A percentile compares a stretch with the other conserved stretches of the same genome.
These are phyloP conservation scores for Verticillium klebahnii DNA, from an alignment of 2,329 filamentous ascomycete genomes.

Conservation along the genomic window DNA sequence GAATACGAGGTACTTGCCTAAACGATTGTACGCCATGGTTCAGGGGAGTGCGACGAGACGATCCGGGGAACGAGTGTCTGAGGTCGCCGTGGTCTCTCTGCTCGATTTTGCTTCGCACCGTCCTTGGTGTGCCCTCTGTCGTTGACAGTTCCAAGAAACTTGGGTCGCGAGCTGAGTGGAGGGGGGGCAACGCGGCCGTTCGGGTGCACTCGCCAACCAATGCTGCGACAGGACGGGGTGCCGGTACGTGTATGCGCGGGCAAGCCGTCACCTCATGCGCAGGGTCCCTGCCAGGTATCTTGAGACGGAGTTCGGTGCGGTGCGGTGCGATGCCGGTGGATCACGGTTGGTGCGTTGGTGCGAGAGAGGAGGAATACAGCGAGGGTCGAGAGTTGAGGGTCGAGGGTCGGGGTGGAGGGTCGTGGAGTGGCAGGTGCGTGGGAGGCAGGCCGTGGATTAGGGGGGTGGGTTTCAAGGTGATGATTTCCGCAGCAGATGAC, in stretches of 20 bases:
- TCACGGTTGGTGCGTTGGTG: not conserved
- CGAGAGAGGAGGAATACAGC: not conserved
- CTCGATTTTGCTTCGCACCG: not conserved
- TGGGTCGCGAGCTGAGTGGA: not conserved
- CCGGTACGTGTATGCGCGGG: not conserved
- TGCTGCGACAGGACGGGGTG: not conserved
- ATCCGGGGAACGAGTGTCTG: constrained; percentile 12
- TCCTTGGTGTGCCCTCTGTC: not conserved
- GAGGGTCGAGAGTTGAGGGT: not conserved
- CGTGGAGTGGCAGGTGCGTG: not conserved
- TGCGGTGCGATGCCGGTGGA: not conserved
- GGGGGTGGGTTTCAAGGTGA: constrained; percentile 5
- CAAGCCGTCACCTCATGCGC: not conserved
- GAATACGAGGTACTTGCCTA: constrained; percentile 51
- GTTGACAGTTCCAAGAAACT: not conserved
- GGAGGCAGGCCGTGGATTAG: not conserved
- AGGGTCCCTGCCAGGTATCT: not conserved
- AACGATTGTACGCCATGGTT: constrained; percentile 69
- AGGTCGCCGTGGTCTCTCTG: constrained; percentile 4
- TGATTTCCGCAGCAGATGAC: constrained; percentile 4
- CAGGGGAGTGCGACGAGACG: constrained; percentile 7
- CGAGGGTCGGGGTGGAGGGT: not conserved
- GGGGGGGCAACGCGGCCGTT: not conserved
- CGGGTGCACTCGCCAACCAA: not conserved
- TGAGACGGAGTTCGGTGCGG: not conserved